Evolutionary conservation across 768 basidiomycete genomes (phyloP), one percentile per base, ranked within the genome.

Genomic region (Boletus edulis): DNA sequence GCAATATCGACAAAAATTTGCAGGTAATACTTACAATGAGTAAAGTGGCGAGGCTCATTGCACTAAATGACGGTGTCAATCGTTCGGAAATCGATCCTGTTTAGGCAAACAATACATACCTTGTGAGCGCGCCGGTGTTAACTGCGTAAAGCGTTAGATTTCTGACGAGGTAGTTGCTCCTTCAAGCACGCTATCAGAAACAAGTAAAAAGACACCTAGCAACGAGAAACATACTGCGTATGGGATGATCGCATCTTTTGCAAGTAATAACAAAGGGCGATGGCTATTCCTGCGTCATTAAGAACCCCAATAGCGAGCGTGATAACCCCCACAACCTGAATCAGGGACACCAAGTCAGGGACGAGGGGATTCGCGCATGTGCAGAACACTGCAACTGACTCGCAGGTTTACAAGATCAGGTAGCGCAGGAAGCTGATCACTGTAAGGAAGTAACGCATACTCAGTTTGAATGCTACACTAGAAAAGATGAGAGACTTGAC

Each of bases 121-220:
- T 82, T n/a, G 86, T 87, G 38, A 89, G 49, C 6, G 73, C 71
- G 18, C 85, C 85, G 0, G 84, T 86, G 57, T 82, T 84, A 40
- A 87, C 69, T 15, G 85, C 83, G 55, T 85, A 85, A n/a, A 82
- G 61, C 10, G 74, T 81, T 31, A 87, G 68, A 3, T 62, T 75
- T 56, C 80, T 82, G 37, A 86, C 77, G 18, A 86, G 67, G 1
- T 81, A 76, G 65, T 86, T 77, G 27, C 79, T 76, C 49, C 83
- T 85, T 62, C 13, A 1, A 24, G 17, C 37, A 20, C 27, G 27
- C 1, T 4, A 32, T 68, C 29, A 62, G 42, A 22, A 37, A 38
- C 22, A 4, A 43, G n/a, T 22, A 20, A 5, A 17, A 41, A 4
- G 9, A 47, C 8, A 27, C 27, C 5, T 22, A n/a, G 14, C 7